A percentile compares a stretch with the other conserved stretches of the same genome.
Evolutionary conservation across 2,329 filamentous ascomycete species (phyloP).

Genomic region (Graphilbum ipis-grandicollis): DNA sequence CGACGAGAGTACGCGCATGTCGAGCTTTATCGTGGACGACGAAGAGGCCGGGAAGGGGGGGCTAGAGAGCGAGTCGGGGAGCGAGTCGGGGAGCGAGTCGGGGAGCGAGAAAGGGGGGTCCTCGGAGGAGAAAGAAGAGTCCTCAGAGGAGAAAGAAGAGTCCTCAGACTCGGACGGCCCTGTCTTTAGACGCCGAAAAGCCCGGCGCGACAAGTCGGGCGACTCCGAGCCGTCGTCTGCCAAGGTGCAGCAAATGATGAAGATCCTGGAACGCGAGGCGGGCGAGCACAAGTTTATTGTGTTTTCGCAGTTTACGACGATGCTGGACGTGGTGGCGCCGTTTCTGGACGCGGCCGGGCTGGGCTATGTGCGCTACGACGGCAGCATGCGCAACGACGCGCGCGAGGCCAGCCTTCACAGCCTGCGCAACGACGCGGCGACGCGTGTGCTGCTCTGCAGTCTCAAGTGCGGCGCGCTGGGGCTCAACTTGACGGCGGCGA

Average conservation of each 20-base stretch:
- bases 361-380: conserved; percentile 79
- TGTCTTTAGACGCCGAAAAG: conserved; percentile 7
- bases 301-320: conserved; percentile 95
- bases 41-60: conserved; percentile 14
- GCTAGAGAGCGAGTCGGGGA: conserved; percentile 14
- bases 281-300: conserved; percentile 89
- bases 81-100: too few species aligned
- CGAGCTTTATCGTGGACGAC: conserved; percentile 36
- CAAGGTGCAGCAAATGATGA: conserved; percentile 76
- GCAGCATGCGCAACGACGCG: conserved; percentile 82
- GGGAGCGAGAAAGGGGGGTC: neutral
- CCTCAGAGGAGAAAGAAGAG: conserved; percentile 4
- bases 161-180: conserved; percentile 17
- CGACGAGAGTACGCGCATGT: conserved; percentile 32
- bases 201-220: too few species aligned
- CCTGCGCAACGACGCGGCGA: conserved; percentile 56
- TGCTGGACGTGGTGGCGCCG: conserved; percentile 91
- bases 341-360: conserved; percentile 64
- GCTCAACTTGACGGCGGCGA: conserved; percentile 86
- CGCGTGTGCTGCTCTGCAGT: conserved; percentile 76
- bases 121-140: neutral
- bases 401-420: conserved; percentile 72
- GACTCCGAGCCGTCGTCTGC: too few species aligned
- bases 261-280: conserved; percentile 64
- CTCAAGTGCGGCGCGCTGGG: conserved; percentile 86